These are phyloP conservation scores for Acanthamoeba royreba DNA, from an alignment of 208 protist genomes.

Conservation along the genomic window DNA sequence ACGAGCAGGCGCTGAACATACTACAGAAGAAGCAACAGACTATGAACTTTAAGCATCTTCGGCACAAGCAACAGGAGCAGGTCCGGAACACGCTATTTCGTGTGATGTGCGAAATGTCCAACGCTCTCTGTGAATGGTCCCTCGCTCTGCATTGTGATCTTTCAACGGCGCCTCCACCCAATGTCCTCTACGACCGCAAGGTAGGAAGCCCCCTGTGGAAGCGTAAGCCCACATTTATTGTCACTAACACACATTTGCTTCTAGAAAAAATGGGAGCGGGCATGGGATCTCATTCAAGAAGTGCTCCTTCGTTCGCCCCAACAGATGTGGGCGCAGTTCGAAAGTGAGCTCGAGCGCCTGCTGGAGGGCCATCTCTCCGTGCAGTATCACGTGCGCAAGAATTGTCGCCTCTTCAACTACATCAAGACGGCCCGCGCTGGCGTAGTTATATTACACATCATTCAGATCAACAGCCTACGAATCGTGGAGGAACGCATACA, in stretches of 20 bases:
- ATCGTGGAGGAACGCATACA: conserved; percentile 4
- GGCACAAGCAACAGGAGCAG: not conserved
- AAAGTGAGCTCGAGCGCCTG: not conserved
- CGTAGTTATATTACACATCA: not conserved
- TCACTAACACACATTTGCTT: not conserved
- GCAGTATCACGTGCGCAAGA: not conserved
- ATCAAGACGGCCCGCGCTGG: not conserved
- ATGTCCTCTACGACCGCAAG: not conserved
- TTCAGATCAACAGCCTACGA: not conserved
- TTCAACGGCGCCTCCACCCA: not conserved
- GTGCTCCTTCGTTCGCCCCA: not conserved
- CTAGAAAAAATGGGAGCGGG: conserved; percentile 19
- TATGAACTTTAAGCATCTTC: not conserved
- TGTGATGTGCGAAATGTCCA: conserved; percentile 36
- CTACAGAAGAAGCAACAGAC: conserved; percentile 39
- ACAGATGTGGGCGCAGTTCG: not conserved
- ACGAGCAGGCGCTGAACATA: conserved; percentile 31
- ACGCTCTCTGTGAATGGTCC: conserved; percentile 27
- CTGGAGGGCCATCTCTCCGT: not conserved
- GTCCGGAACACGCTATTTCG: not conserved
- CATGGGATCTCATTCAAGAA: not conserved
- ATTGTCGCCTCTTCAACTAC: conserved; percentile 23
- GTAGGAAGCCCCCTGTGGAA: too few relatives aligned
- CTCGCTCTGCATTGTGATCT: not conserved
- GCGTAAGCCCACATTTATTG: too few relatives aligned